Evolutionary conservation across 1,284 basidiomycete species (phyloP), one percentile per base, ranked within the genome.

Genomic region (Leccinum pallidistipes): DNA sequence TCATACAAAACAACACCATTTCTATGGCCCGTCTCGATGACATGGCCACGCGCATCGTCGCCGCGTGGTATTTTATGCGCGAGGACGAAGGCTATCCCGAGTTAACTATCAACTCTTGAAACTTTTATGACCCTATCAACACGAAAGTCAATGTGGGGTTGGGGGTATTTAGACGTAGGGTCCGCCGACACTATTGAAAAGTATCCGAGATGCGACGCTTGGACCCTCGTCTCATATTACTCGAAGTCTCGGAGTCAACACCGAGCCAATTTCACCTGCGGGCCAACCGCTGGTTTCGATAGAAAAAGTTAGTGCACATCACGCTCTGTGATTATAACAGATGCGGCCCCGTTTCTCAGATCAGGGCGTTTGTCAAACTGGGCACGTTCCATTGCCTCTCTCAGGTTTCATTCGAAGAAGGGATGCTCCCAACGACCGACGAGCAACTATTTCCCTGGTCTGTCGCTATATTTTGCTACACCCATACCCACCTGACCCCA

Each of bases 381-480:
- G 88, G 88, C 12, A 77, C 82, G 34, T 91, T 91, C 71, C 91
- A 92, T 70, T 81, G 86, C 53, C 74, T 90, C 40, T 75, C 78
- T 21, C 21, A 21, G 21, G 2, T 77, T 90, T 21, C 21, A 61
- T 92, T 92, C 66, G 88, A 92, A 69, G 88, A 91, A 63, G 86
- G 87, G 0, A 82, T 82, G 3, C 77, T 89, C 5, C 90, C 90
- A 8, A 86, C 85, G 2, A 84, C 85, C 4, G 90, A 92, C 64
- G 90, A 92, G 69, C 87, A 91, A 68, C 77, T 91, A 49, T 91
- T 86, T 67, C 88, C 87, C 12, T 92, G 90, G 90, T 90, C 68
- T 34, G 79, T 34, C 18, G 9, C 45, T 24, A 3, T 70, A 12
- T 36, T 21, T 9, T 24, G 14, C n/a, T 21, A 29, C 27, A 29